Evolutionary conservation across 495 filamentous ascomycete genomes (phyloP).

Genomic region (Hypomontagnella submonticulosa): DNA sequence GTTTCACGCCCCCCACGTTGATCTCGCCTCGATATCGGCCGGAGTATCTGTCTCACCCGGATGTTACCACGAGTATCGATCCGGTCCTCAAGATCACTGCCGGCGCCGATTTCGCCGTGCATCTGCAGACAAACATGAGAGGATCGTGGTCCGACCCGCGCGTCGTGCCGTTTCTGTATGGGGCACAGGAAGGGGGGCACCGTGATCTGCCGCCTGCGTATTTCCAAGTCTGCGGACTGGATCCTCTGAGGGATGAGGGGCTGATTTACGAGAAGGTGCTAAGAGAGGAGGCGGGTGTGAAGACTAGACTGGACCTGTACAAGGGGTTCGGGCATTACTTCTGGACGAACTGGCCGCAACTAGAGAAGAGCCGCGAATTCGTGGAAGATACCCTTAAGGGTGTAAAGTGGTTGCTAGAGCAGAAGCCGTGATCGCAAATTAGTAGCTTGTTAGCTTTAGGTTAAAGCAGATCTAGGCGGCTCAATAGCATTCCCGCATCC

Average conservation of each 20-base stretch:
- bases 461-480: too few relatives aligned
- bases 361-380: constrained; percentile 37
- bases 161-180: constrained; percentile 37
- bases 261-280: constrained; percentile 56
- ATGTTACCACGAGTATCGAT: constrained; percentile 35
- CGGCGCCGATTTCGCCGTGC: constrained; percentile 13
- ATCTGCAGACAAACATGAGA: constrained; percentile 5
- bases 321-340: constrained; percentile 59
- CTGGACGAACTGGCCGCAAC: constrained; percentile 49
- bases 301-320: constrained; percentile 53
- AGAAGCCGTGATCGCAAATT: constrained; percentile 18
- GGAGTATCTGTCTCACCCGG: constrained; percentile 42
- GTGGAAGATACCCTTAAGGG: constrained; percentile 41
- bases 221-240: constrained; percentile 54
- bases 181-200: constrained; percentile 28
- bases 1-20: constrained; percentile 20
- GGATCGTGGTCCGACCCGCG: constrained; percentile 32
- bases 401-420: constrained; percentile 40
- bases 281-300: constrained; percentile 47
- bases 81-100: constrained; percentile 24
- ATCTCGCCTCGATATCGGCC: constrained; percentile 30
- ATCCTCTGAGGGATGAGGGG: constrained; percentile 56
- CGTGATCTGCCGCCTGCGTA: constrained; percentile 47
- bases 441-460: neutral
- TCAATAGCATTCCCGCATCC: too few relatives aligned